phyloP scores from a whole-genome alignment of 179 eudicot species.

The Camellia oleifera region DNA sequence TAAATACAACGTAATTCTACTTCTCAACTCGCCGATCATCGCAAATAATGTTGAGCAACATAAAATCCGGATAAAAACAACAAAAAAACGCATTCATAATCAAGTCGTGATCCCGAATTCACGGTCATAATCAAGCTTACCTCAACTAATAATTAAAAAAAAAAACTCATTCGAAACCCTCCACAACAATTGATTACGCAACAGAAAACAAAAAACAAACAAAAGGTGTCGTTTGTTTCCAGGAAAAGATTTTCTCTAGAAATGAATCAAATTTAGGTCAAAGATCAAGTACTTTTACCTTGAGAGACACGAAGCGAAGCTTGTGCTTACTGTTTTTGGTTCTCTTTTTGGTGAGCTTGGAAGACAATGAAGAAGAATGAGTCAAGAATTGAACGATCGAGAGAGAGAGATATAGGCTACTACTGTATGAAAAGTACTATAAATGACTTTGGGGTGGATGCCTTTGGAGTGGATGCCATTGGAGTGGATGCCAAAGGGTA shows the following conservation, averaged over 20 bases:
- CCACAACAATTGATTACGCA: neutral
- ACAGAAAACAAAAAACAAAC: neutral
- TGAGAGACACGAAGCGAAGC: neutral
- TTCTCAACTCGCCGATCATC: neutral
- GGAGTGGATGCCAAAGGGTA: neutral
- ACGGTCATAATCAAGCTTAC: neutral
- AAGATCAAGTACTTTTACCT: conserved; percentile 1
- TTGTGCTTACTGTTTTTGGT: neutral
- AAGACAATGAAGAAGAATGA: neutral
- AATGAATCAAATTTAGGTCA: neutral
- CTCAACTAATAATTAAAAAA: neutral
- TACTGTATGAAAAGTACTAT: no score
- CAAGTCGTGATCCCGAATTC: neutral
- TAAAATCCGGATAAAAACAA: neutral
- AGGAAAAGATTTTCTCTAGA: neutral
- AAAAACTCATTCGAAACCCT: conserved; percentile 4
- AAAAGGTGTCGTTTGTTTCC: neutral
- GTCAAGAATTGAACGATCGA: neutral
- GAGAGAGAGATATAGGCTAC: no score
- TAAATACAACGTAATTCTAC: neutral
- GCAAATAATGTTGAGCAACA: neutral
- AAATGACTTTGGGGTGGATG: neutral
- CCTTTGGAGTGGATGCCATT: neutral
- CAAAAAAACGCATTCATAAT: neutral
- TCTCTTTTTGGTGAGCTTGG: neutral